Conservation (phyloP, 345 rosid species). For the Hypericum androsaemum region DNA sequence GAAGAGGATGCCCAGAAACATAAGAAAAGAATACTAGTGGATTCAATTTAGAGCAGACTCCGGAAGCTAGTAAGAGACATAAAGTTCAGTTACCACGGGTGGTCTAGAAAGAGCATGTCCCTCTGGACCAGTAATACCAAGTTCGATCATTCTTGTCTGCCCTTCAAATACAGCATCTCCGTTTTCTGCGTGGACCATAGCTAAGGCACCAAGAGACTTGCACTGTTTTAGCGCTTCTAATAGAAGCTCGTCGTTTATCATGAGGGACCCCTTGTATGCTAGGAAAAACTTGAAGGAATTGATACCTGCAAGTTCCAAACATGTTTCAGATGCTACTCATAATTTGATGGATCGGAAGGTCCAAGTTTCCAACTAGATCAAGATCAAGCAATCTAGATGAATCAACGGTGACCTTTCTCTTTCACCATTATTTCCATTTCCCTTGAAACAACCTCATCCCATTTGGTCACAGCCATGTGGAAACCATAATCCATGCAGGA, state of each 20-base stretch:
- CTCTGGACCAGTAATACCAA: slow-evolving; percentile 93
- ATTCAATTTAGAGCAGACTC: slow-evolving; percentile 4
- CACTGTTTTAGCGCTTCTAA: slow-evolving; percentile 75
- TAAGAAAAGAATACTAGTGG: neutral
- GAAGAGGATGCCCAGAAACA: neutral
- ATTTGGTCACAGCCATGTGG: no score
- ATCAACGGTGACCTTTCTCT: no score
- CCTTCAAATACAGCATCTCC: slow-evolving; percentile 98
- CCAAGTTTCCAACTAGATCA: no score
- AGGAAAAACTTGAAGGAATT: slow-evolving; percentile 97
- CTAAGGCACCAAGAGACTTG: slow-evolving; percentile 93
- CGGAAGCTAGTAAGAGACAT: neutral
- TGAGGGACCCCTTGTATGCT: slow-evolving; percentile 83
- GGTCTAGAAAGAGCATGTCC: slow-evolving; percentile 97
- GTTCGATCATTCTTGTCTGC: slow-evolving; percentile 79
- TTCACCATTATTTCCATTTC: slow-evolving; percentile 3
- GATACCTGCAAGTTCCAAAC: slow-evolving; percentile 45
- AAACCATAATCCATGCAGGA: no score
- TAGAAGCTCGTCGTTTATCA: slow-evolving; percentile 81
- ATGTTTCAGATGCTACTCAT: no score
- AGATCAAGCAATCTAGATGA: no score
- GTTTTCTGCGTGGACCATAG: slow-evolving; percentile 99
- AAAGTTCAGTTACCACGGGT: slow-evolving; percentile 47
- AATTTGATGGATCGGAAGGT: no score
- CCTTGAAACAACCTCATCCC: no score